phyloP scores from a whole-genome alignment of 2,329 filamentous ascomycete genomes.

The Sporothrix brunneoviolacea region DNA sequence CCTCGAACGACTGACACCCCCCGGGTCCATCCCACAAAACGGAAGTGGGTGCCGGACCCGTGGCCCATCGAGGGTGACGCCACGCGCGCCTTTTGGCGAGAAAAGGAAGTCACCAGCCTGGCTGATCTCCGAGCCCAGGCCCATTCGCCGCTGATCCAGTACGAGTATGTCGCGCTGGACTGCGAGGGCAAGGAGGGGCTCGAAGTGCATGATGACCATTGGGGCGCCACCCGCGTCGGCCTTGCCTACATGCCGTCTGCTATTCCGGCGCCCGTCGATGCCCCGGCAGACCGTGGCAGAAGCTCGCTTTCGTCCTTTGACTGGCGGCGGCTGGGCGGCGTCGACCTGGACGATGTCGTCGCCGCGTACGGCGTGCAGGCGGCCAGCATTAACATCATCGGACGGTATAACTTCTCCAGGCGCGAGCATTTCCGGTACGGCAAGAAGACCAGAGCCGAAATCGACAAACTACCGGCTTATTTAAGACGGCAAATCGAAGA shows the following conservation, averaged over 20 bases:
- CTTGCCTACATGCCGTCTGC: neutral
- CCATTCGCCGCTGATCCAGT: neutral
- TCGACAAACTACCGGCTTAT: neutral
- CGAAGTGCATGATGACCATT: neutral
- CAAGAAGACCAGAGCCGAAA: neutral
- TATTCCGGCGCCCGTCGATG: neutral
- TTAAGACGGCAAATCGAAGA: neutral
- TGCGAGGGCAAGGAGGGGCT: neutral
- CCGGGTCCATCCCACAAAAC: no score
- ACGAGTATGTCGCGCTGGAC: neutral
- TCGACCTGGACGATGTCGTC: neutral
- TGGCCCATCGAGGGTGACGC: no score
- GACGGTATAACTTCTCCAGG: neutral
- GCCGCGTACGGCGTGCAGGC: neutral
- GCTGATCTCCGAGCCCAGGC: neutral
- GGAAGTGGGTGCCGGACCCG: no score
- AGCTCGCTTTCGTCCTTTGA: neutral
- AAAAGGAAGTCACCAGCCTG: neutral
- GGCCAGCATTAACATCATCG: neutral
- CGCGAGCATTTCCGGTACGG: neutral
- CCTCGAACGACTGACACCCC: no score
- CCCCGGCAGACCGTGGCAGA: neutral
- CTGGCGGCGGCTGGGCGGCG: neutral
- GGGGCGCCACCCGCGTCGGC: neutral
- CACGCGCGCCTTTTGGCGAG: neutral